phyloP scores from a whole-genome alignment of 2,329 filamentous ascomycete genomes.

The Neonectria hederae region DNA sequence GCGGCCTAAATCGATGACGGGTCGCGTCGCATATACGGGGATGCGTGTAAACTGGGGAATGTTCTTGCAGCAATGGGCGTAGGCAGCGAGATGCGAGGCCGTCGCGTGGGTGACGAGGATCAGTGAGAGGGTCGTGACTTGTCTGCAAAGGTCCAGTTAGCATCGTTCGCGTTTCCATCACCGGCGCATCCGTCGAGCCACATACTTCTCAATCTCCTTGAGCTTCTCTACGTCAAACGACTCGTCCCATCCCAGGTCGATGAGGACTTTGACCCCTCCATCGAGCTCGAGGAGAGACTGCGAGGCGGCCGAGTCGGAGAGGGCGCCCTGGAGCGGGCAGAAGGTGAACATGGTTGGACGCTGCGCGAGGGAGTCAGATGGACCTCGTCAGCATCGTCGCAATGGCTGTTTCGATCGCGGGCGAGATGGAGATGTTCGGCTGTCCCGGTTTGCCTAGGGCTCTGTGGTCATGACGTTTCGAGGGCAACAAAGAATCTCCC shows the following conservation, averaged over 20 bases:
- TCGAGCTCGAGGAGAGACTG: conserved; percentile 98
- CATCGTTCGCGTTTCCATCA: conserved; percentile 6
- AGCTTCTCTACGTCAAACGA: conserved; percentile 85
- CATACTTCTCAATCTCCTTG: conserved; percentile 87
- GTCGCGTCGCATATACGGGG: conserved; percentile 92
- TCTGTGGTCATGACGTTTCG: conserved; percentile 30
- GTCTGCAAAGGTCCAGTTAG: conserved; percentile 60
- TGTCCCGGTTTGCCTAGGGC: conserved; percentile 22
- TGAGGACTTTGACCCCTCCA: conserved; percentile 92
- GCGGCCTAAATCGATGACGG: conserved; percentile 91
- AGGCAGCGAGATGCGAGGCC: conserved; percentile 88
- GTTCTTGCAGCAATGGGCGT: conserved; percentile 96
- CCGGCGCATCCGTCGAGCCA: conserved; percentile 16
- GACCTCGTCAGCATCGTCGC: conserved; percentile 36
- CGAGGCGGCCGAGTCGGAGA: conserved; percentile 85
- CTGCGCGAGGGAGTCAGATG: conserved; percentile 27
- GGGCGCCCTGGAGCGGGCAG: conserved; percentile 89
- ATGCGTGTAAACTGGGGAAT: conserved; percentile 92
- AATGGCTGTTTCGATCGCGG: conserved; percentile 4
- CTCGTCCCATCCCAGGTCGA: conserved; percentile 97
- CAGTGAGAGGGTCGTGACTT: conserved; percentile 90
- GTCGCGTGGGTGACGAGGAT: conserved; percentile 96
- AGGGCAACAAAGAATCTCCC: conserved; percentile 34
- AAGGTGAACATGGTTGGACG: conserved; percentile 86
- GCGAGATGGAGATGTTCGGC: not conserved